A percentile compares a stretch with the other conserved stretches of the same genome.
phyloP scores from a whole-genome alignment of 1,284 basidiomycete genomes.

The Peniophora sp. region DNA sequence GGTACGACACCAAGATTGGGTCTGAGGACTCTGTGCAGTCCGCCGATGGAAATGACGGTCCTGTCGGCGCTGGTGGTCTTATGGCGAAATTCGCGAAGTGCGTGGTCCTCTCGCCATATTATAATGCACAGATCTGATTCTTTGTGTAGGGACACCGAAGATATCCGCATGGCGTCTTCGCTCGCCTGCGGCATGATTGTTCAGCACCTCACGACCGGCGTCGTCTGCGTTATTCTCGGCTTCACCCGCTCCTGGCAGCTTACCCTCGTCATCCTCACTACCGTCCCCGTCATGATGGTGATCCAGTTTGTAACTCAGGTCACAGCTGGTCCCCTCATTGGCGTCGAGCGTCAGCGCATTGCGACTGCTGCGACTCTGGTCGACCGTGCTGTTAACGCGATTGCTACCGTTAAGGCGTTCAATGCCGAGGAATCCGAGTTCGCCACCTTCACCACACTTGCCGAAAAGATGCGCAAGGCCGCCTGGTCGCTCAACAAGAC shows the following conservation, averaged over 20 bases:
- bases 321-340: conserved; percentile 60
- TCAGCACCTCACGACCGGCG: conserved; percentile 74
- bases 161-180: conserved; percentile 80
- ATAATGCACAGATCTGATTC: conserved; percentile 3
- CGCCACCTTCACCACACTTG: conserved; percentile 37
- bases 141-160: conserved; percentile 79
- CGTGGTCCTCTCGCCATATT: conserved; percentile 17
- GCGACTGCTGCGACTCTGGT: conserved; percentile 71
- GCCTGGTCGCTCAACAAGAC: conserved; percentile 56
- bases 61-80: conserved; percentile 81
- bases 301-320: conserved; percentile 72
- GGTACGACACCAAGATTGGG: conserved; percentile 85
- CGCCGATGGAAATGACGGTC: conserved; percentile 37
- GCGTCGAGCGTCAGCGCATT: conserved; percentile 59
- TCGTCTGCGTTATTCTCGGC: conserved; percentile 78
- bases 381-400: conserved; percentile 72
- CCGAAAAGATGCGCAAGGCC: conserved; percentile 36
- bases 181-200: conserved; percentile 71
- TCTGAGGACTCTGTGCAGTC: conserved; percentile 41
- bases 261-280: conserved; percentile 86
- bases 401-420: conserved; percentile 93
- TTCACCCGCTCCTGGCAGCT: conserved; percentile 77
- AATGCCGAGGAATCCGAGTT: conserved; percentile 73
- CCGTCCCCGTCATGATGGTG: conserved; percentile 77
- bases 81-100: conserved; percentile 93